Percentiles rank a stretch among this genome's conserved stretches.
Evolutionary conservation across 2,329 filamentous ascomycete species (phyloP).

Genomic region (Penicillium capsulatum): DNA sequence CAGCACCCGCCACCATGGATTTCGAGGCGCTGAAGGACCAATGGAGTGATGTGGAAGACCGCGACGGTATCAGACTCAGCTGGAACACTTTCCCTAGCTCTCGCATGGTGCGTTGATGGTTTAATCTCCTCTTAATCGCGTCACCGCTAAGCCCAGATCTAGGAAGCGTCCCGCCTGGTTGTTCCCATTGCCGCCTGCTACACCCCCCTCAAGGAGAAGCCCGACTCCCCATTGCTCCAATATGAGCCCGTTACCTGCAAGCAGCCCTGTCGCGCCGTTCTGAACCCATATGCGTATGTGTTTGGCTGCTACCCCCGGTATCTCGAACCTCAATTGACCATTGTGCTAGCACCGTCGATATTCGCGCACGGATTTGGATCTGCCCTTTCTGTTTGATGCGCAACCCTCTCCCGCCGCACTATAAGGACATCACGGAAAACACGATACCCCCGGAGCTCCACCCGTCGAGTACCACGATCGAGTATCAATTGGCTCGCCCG

Average conservation of each 20-base stretch:
- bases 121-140: constrained; percentile 9
- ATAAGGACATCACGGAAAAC: constrained; percentile 65
- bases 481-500: constrained; percentile 60
- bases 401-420: constrained; percentile 62
- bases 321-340: constrained; percentile 22
- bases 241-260: constrained; percentile 98
- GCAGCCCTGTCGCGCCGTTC: constrained; percentile 85
- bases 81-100: constrained; percentile 99
- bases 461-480: constrained; percentile 61
- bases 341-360: constrained; percentile 56
- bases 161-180: constrained; percentile 92
- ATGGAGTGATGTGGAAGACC: constrained; percentile 94
- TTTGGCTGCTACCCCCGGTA: constrained; percentile 2
- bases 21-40: constrained; percentile 91
- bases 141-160: constrained; percentile 30
- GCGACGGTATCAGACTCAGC: constrained; percentile 90
- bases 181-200: constrained; percentile 96
- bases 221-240: constrained; percentile 77
- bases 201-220: constrained; percentile 92
- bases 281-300: constrained; percentile 91
- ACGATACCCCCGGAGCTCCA: constrained; percentile 64
- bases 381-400: constrained; percentile 65
- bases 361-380: constrained; percentile 64
- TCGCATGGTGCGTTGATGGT: constrained; percentile 68
- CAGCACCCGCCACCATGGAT: constrained; percentile 61